phyloP scores from a whole-genome alignment of 2,329 filamentous ascomycete genomes.

The Camillea tinctor region DNA sequence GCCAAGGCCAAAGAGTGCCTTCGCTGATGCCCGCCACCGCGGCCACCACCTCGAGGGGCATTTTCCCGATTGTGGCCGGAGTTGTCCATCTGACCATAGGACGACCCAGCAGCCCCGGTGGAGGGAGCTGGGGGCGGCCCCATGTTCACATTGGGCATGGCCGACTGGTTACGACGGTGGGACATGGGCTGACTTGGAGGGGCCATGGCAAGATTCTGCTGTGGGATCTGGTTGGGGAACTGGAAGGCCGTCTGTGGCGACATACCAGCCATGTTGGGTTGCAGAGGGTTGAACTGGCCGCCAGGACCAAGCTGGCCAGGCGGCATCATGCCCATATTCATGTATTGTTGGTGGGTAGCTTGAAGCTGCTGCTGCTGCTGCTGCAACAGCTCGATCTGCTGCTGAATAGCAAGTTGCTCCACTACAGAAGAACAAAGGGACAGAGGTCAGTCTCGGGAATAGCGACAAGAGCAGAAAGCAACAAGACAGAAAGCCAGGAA shows the following conservation, averaged over 20 bases:
- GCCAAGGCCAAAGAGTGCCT: constrained; percentile 92
- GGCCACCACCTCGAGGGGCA: constrained; percentile 65
- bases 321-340: constrained; percentile 94
- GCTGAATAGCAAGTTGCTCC: constrained; percentile 96
- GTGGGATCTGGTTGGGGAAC: constrained; percentile 73
- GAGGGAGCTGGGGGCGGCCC: constrained; percentile 88
- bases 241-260: constrained; percentile 82
- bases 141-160: constrained; percentile 88
- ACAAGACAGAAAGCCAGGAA: constrained; percentile 7
- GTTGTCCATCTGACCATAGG: constrained; percentile 76
- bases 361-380: constrained; percentile 98
- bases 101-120: constrained; percentile 77
- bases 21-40: constrained; percentile 79
- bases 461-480: constrained; percentile 12
- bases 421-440: constrained; percentile 52
- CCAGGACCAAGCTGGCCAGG: constrained; percentile 77
- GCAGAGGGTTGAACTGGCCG: constrained; percentile 72
- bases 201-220: constrained; percentile 70
- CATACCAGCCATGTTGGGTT: constrained; percentile 75
- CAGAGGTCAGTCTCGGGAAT: constrained; percentile 15
- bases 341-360: constrained; percentile 94
- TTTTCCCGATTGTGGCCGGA: constrained; percentile 65
- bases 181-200: constrained; percentile 74
- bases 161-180: constrained; percentile 97
- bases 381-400: constrained; percentile 96